Base-by-base conservation (phyloP, 1,139 yeast species). In the Suhomyces taliae region DNA sequence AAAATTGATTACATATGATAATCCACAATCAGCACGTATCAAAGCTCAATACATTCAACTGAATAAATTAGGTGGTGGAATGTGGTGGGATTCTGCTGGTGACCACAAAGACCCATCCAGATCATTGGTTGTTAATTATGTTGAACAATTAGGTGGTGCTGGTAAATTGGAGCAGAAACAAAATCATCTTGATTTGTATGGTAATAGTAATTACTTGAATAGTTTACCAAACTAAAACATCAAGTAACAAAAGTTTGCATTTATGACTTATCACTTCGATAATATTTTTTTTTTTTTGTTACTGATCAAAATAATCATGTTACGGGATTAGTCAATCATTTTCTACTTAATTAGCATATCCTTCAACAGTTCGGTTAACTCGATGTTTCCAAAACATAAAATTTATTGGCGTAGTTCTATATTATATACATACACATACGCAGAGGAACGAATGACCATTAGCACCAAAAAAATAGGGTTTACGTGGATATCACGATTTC, bases 21-120 rank as follows among this genome's bases (percentile, higher is more conserved):
- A 81, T 53, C 70, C 69, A 0, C 70, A 73, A 9, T 76, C 86
- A 1, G 79, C 79, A 1, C 59, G 65, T 8, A 59, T 62, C 27
- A 93, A 93, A 61, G 91, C 90, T 0, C 59, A 69, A 31, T 90
- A 81, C 56, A 81, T 85, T 8, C 56, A 53, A 27, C 58, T 66
- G 40, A 67, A 71, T 7, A 58, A 69, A 0, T 69, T 90, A 8
- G 95, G 85, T 0, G 98, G 98, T 1, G 96, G 89, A 0, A 84
- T 93, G 83, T 90, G 90, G 85, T 93, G 98, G 98, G 97, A 90
- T 58, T 85, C 96, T 0, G 76, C 85, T 46, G 96, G 96, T 0
- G 96, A 90, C 58, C 27, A 39, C 7, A 36, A 46, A 1, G 59
- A 67, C 31, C 55, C 58, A 1, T 51, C 60, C 0, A 59, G 70